Evolutionary conservation across 768 basidiomycete genomes (phyloP), one percentile per base, ranked within the genome.

Genomic region (Melanogaster broomeanus): DNA sequence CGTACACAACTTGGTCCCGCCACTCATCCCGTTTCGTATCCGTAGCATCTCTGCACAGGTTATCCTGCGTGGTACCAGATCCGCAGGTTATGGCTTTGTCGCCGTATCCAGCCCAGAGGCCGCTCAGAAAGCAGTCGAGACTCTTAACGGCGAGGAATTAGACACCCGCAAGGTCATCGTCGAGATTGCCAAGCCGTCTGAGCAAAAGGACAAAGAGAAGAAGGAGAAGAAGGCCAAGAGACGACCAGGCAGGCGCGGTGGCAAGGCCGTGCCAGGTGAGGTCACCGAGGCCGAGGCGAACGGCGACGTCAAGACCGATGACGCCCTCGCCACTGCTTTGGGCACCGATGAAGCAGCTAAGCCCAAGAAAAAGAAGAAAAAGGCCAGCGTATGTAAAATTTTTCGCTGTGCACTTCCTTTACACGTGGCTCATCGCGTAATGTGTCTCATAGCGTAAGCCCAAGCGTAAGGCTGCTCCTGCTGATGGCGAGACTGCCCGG

Each of bases 61-160:
- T 72, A 93, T 95, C 73, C 75, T 85, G 73, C 90, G 92, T 61
- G 89, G 90, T 66, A 75, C 76, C 51, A 88, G 90, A 69, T 88
- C 92, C 55, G 88, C 92, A 66, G 91, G 93, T 55, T 96, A 95
- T 74, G 93, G 92, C 61, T 96, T 96, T 71, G 93, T 95, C 67
- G 84, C 92, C 61, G 78, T 93, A 71, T 74, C 81, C 66, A 86
- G 79, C 70, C 77, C 77, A 68, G 90, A 90, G 73, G 90, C 92
- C 67, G 91, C 88, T 55, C 79, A 91, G 75, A 83, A 83, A 71
- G 93, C 93, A 55, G 89, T 93, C 70, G 85, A 91, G 56, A 71
- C 77, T 63, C 88, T 96, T 67, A 78, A 94, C 83, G 87, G 88
- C 77, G 80, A 84, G 70, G 88, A 93, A 74, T 88, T 96, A 73